phyloP scores from a whole-genome alignment of 495 filamentous ascomycete species.

The Podospora fimiseda region DNA sequence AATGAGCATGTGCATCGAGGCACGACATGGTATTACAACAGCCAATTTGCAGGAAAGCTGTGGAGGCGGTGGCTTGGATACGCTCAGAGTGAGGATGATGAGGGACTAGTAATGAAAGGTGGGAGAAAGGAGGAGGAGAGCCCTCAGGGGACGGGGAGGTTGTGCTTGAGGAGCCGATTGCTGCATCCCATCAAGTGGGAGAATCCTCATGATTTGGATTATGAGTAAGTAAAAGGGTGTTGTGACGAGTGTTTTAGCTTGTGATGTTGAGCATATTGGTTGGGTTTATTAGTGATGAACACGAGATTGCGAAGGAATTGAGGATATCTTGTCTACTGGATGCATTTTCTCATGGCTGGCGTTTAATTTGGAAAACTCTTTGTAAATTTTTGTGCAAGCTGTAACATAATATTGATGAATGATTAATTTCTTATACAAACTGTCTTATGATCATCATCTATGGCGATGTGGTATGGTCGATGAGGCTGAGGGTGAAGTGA shows the following conservation, averaged over 20 bases:
- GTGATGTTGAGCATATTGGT: constrained; percentile 3
- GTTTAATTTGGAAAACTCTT: too few relatives aligned
- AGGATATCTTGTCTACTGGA: too few relatives aligned
- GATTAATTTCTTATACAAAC: too few relatives aligned
- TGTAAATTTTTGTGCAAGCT: not conserved
- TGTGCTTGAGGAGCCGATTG: constrained; percentile 87
- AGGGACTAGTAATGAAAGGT: constrained; percentile 57
- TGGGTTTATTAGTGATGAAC: too few relatives aligned
- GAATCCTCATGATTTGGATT: constrained; percentile 33
- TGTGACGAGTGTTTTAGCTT: too few relatives aligned
- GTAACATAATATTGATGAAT: not conserved
- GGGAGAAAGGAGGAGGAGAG: constrained; percentile 63
- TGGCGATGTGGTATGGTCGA: too few relatives aligned
- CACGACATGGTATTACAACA: constrained; percentile 92
- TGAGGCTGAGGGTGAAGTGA: too few relatives aligned
- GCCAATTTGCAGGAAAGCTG: constrained; percentile 71
- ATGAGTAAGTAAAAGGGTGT: constrained; percentile 1
- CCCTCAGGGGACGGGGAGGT: constrained; percentile 54
- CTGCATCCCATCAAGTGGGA: constrained; percentile 84
- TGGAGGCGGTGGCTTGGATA: constrained; percentile 88
- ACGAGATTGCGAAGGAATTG: too few relatives aligned
- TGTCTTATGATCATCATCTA: too few relatives aligned
- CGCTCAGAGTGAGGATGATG: constrained; percentile 49
- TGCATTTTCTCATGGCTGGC: not conserved
- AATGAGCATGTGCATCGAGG: constrained; percentile 87